A percentile compares a stretch with the other conserved stretches of the same genome.
Evolutionary conservation across 179 eudicot species (phyloP).

Genomic region (Carnegiea gigantea): DNA sequence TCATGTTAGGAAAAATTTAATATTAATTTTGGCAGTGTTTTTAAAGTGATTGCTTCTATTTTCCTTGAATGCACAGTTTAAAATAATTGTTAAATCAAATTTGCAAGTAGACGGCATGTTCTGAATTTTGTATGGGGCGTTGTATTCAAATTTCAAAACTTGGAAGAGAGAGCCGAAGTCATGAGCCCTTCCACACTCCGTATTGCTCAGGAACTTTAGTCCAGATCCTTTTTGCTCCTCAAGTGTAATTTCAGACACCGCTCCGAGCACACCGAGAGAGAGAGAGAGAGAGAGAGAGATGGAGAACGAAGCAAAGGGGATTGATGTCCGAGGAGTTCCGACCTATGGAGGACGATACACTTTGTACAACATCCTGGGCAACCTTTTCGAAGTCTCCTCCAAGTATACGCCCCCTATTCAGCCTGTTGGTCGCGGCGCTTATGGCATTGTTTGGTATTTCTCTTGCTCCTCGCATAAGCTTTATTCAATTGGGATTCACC

Average conservation of each 20-base stretch:
- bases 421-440: conserved; percentile 93
- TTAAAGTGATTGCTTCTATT: no score
- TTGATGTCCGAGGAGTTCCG: conserved; percentile 37
- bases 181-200: not conserved
- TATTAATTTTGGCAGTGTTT: no score
- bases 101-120: no score
- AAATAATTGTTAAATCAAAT: no score
- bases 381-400: conserved; percentile 66
- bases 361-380: conserved; percentile 64
- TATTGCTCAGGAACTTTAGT: not conserved
- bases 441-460: conserved; percentile 82
- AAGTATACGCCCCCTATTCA: conserved; percentile 81
- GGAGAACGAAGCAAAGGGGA: conserved; percentile 20
- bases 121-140: no score
- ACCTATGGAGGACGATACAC: conserved; percentile 59
- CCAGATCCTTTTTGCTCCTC: not conserved
- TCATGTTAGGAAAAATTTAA: no score
- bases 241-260: not conserved
- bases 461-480: not conserved
- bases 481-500: not conserved
- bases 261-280: not conserved
- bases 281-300: conserved; percentile 13
- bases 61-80: no score
- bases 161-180: not conserved
- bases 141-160: not conserved